phyloP scores from a whole-genome alignment of 768 basidiomycete genomes.

The Tylopilus sp. region DNA sequence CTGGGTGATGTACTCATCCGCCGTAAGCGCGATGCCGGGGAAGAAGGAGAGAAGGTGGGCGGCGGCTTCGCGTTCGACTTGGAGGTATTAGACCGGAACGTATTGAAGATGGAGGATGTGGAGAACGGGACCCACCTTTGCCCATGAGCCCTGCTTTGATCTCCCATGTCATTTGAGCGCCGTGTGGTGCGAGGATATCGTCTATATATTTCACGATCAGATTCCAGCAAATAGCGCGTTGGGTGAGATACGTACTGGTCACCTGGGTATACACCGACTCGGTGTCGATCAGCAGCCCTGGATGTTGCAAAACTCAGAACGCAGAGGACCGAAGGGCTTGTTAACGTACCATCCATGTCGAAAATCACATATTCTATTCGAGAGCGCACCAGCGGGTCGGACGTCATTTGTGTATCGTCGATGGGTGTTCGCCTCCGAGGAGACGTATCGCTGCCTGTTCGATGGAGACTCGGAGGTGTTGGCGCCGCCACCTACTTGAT shows the following conservation, averaged over 20 bases:
- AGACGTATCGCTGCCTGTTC: no score
- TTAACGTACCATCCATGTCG: constrained; percentile 71
- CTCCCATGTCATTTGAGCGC: constrained; percentile 81
- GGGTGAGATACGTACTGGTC: constrained; percentile 52
- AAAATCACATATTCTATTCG: constrained; percentile 62
- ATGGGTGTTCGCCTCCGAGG: no score
- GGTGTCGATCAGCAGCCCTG: constrained; percentile 74
- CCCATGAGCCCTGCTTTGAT: constrained; percentile 91
- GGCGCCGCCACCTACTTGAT: no score
- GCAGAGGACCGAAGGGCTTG: no score
- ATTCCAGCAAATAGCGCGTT: background rate
- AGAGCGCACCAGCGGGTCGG: constrained; percentile 7
- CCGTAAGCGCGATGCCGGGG: constrained; percentile 63
- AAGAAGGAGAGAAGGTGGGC: constrained; percentile 74
- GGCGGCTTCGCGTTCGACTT: constrained; percentile 64
- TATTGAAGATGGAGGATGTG: no score
- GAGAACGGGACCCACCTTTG: constrained; percentile 49
- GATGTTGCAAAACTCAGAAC: no score
- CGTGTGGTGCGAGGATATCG: constrained; percentile 66
- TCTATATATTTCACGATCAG: constrained; percentile 39
- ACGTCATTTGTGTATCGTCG: constrained; percentile 10
- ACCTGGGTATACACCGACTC: constrained; percentile 75
- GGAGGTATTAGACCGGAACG: background rate
- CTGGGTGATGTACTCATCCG: constrained; percentile 56
- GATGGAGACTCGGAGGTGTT: no score